Percentiles rank a stretch among this genome's conserved stretches.
phyloP scores from a whole-genome alignment of 1,139 yeast genomes.

The Protomyces inundatus region DNA sequence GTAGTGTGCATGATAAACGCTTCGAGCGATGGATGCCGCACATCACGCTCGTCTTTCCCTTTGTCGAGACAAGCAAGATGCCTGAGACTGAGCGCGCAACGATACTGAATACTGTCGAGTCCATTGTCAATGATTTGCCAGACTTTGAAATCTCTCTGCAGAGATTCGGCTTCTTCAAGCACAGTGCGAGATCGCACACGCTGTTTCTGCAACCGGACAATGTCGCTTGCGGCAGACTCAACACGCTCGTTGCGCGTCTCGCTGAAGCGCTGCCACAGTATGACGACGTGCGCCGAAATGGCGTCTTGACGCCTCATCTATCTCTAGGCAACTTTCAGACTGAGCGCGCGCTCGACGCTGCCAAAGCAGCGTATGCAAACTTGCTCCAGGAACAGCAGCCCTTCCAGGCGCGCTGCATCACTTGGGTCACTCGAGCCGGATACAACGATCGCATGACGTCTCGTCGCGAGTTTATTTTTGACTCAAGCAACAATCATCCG shows the following conservation, averaged over 20 bases:
- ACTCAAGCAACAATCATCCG: no score
- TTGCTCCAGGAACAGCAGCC: not conserved
- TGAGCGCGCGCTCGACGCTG: not conserved
- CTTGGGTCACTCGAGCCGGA: not conserved
- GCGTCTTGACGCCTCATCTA: not conserved
- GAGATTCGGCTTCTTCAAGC: not conserved
- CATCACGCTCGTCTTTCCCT: not conserved
- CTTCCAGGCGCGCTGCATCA: not conserved
- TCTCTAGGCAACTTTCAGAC: not conserved
- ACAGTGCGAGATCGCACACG: not conserved
- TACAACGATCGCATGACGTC: not conserved
- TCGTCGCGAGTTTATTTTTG: not conserved
- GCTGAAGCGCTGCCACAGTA: not conserved
- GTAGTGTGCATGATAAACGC: not conserved
- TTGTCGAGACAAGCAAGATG: not conserved
- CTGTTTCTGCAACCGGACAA: not conserved
- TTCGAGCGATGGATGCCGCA: slow-evolving; percentile 1
- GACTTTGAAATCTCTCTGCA: not conserved
- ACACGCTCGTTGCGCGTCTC: not conserved
- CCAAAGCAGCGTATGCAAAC: not conserved
- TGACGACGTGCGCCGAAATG: not conserved
- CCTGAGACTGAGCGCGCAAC: no score
- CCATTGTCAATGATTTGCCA: not conserved
- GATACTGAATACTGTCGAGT: not conserved
- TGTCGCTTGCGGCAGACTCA: not conserved